Conservation (phyloP, 2,329 filamentous ascomycete genomes). For the Phoma herbarum region DNA sequence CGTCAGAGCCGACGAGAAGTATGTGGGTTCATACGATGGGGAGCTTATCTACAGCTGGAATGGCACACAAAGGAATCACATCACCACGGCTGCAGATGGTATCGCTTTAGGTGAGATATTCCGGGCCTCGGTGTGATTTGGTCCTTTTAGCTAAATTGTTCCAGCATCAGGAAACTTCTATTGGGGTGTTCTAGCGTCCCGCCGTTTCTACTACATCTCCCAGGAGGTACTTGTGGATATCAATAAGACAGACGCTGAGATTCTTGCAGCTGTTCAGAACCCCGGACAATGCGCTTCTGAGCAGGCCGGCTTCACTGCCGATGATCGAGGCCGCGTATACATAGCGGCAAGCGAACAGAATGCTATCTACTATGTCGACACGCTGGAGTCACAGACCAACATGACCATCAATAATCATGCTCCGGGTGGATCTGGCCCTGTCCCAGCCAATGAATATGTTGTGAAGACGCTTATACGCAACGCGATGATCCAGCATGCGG, state of each 20-base stretch:
- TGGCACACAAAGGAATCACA: constrained; percentile 43
- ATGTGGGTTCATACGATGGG: constrained; percentile 52
- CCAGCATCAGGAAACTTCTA: constrained; percentile 53
- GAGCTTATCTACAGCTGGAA: constrained; percentile 50
- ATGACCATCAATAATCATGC: constrained; percentile 48
- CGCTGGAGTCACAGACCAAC: constrained; percentile 45
- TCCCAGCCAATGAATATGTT: constrained; percentile 50
- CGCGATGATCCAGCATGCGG: constrained; percentile 55
- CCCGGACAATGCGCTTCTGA: constrained; percentile 53
- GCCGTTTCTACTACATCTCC: constrained; percentile 54
- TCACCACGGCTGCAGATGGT: constrained; percentile 47
- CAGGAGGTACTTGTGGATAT: constrained; percentile 48
- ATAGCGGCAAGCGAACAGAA: constrained; percentile 56
- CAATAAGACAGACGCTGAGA: constrained; percentile 46
- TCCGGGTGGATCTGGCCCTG: constrained; percentile 44
- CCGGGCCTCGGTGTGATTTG: no score
- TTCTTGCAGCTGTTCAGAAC: constrained; percentile 50
- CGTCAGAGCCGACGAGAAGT: constrained; percentile 51
- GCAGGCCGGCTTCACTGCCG: constrained; percentile 55
- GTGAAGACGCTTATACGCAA: constrained; percentile 54
- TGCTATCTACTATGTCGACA: constrained; percentile 56
- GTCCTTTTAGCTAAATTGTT: no score
- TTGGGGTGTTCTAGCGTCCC: constrained; percentile 54
- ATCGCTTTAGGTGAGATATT: constrained; percentile 46
- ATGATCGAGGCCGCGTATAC: constrained; percentile 54